Base-by-base conservation (phyloP, 768 basidiomycete species). In the Tylopilus intermedius region DNA sequence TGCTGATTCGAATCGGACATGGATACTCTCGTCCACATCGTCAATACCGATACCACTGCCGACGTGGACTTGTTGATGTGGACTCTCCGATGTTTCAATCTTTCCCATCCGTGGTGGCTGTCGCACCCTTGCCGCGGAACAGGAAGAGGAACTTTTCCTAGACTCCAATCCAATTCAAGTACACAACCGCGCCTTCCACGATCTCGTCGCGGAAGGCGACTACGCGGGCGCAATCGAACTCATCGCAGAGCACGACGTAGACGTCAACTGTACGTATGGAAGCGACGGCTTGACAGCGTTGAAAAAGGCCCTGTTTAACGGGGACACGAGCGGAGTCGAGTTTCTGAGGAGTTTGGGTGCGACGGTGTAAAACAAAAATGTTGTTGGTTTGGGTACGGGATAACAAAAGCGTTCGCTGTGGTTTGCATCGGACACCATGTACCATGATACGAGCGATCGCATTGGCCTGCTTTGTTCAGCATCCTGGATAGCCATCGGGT, bases 61-160 rank as follows among this genome's bases (percentile, higher is more conserved):
- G 38, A 38, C 6, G 8, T 38, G 38, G 6, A 38, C n/a, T n/a
- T 14, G 38, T 38, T 38, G 38, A 38, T n/a, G 5, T 38, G 38
- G 38, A 38, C 13, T 14, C 14, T 37, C 3, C 3, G 15, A 14
- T 3, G 5, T 37, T 37, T 3, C 13, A 15, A 37, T 9, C 38
- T n/a, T 38, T 6, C n/a, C 7, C 38, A 8, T n/a, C 37, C 37
- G 15, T 38, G 4, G 2, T 29, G 18, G 18, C 18, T 18, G 18
- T 18, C 18, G 18, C 18, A 18, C 18, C 29, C 29, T 29, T 29
- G 29, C 37, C 18, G 8, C 8, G 3, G n/a, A 38, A 42, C 47
- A 66, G 64, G 64, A 66, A 32, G 64, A 66, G 45, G 64, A 66
- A 39, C 9, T 55, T 1, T 58, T 46, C 39, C 26, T 66, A 21